Conservation (phyloP, 306 rosid species). For the Ochetophila trinervis region DNA sequence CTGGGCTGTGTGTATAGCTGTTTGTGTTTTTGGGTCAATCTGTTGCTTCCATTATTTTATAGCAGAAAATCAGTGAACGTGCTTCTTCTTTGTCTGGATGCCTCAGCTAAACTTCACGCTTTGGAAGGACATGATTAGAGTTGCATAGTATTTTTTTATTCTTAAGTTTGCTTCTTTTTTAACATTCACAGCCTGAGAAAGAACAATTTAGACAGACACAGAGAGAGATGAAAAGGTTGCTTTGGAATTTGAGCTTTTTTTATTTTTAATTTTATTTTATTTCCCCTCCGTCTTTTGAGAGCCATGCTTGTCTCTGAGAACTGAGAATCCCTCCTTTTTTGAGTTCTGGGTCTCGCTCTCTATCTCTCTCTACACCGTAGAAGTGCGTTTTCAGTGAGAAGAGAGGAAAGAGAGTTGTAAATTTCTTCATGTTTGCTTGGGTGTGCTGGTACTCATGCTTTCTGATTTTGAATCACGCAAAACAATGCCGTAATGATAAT, state of each 20-base stretch:
- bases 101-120: slow-evolving; percentile 62
- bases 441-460: slow-evolving; percentile 34
- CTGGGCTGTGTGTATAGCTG: slow-evolving; percentile 63
- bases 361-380: slow-evolving; percentile 27
- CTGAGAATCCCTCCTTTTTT: slow-evolving; percentile 36
- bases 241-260: slow-evolving; percentile 62
- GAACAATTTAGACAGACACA: slow-evolving; percentile 42
- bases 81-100: slow-evolving; percentile 60
- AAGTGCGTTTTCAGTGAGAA: slow-evolving; percentile 33
- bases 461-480: slow-evolving; percentile 57
- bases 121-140: slow-evolving; percentile 50
- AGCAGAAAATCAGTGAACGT: slow-evolving; percentile 58
- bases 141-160: slow-evolving; percentile 38
- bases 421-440: slow-evolving; percentile 30
- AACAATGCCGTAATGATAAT: slow-evolving; percentile 54
- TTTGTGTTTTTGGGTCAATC: slow-evolving; percentile 50
- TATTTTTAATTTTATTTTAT: no score
- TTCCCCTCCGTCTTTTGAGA: slow-evolving; percentile 75
- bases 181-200: slow-evolving; percentile 36
- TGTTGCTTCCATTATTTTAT: slow-evolving; percentile 49
- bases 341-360: slow-evolving; percentile 39
- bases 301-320: slow-evolving; percentile 66
- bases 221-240: slow-evolving; percentile 36
- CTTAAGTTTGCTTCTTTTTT: slow-evolving; percentile 25
- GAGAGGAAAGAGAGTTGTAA: slow-evolving; percentile 14